Conservation (phyloP, 305 asterid genomes). For the Fraxinus sp. region DNA sequence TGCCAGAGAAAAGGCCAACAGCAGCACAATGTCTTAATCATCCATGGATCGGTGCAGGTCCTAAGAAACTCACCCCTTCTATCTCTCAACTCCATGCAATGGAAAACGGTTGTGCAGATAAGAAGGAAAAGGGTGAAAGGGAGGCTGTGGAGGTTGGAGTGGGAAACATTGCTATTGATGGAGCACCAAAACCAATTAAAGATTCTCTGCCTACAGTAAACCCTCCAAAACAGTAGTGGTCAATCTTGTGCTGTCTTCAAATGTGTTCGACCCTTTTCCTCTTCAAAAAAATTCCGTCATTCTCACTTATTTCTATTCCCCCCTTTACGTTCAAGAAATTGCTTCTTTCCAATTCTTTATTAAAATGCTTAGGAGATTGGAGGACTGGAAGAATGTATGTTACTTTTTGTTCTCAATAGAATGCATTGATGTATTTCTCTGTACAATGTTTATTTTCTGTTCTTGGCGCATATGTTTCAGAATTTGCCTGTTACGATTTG, state of each 20-base stretch:
- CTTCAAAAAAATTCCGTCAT: neutral
- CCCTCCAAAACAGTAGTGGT: slow-evolving; percentile 15
- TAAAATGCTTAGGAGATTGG: neutral
- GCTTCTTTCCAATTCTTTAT: neutral
- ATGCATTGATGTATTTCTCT: slow-evolving; percentile 6
- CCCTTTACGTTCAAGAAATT: neutral
- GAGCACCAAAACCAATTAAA: slow-evolving; percentile 21
- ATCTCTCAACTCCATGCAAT: slow-evolving; percentile 25
- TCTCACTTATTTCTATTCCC: neutral
- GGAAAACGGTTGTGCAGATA: slow-evolving; percentile 28
- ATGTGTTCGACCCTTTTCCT: neutral
- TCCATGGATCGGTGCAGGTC: slow-evolving; percentile 42
- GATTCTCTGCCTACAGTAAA: slow-evolving; percentile 22
- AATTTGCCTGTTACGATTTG: slow-evolving; percentile 1
- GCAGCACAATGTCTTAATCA: slow-evolving; percentile 47
- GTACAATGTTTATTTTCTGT: neutral
- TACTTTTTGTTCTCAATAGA: neutral
- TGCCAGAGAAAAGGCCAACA: slow-evolving; percentile 48
- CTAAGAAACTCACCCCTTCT: slow-evolving; percentile 23
- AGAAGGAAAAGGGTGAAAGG: slow-evolving; percentile 37
- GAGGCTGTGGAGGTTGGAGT: slow-evolving; percentile 42
- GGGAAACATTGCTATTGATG: slow-evolving; percentile 39
- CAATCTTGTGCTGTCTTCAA: neutral
- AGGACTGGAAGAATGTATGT: neutral
- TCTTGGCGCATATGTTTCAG: slow-evolving; percentile 5